Conservation (phyloP, 2,329 filamentous ascomycete genomes). For the Fusarium phyllophilum region DNA sequence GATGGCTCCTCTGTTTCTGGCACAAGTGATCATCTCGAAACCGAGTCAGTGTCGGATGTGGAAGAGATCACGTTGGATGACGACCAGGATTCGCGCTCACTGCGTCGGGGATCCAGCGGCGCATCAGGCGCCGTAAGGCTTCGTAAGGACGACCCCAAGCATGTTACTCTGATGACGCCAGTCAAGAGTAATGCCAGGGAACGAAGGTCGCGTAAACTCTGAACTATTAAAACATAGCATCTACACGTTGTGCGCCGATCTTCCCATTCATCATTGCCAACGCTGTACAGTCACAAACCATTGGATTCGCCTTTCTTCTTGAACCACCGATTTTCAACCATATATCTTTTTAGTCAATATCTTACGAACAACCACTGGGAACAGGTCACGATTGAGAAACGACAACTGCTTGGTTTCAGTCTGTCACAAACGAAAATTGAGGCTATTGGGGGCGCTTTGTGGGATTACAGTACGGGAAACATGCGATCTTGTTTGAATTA, state of each 20-base stretch:
- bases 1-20: conserved; percentile 70
- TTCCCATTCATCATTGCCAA: background rate
- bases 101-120: conserved; percentile 57
- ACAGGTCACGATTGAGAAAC: conserved; percentile 26
- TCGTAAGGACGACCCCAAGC: conserved; percentile 65
- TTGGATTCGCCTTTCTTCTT: conserved; percentile 46
- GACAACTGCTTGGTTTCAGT: conserved; percentile 37
- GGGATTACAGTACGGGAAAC: conserved; percentile 16
- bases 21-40: conserved; percentile 64
- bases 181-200: conserved; percentile 55
- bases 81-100: conserved; percentile 59
- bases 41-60: conserved; percentile 69
- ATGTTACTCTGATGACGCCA: conserved; percentile 65
- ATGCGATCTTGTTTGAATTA: conserved; percentile 34
- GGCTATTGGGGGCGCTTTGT: conserved; percentile 27
- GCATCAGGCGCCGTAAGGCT: conserved; percentile 59
- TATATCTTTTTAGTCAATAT: conserved; percentile 47
- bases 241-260: conserved; percentile 7
- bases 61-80: conserved; percentile 71
- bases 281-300: conserved; percentile 21
- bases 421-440: conserved; percentile 27
- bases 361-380: conserved; percentile 32
- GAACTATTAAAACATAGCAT: conserved; percentile 3
- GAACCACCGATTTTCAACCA: conserved; percentile 40
- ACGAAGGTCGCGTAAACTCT: conserved; percentile 46